These are phyloP conservation scores for Sindora glabra DNA, from an alignment of 306 rosid genomes.

Conservation along the genomic window DNA sequence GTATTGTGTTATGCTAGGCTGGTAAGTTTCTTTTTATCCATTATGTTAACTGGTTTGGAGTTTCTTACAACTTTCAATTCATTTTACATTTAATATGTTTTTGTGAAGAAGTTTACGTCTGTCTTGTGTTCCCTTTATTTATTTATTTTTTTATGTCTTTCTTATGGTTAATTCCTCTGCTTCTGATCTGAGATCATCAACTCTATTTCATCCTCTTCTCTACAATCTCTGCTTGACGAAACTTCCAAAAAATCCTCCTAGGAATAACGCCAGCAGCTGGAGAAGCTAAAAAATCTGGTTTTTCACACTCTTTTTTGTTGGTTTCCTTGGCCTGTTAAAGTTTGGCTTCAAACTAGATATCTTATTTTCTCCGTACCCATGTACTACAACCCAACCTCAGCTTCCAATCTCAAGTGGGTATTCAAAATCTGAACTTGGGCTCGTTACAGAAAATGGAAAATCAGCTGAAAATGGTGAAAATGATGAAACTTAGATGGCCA, in stretches of 20 bases:
- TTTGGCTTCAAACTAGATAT: slow-evolving; percentile 32
- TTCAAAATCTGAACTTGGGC: slow-evolving; percentile 20
- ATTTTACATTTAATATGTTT: too few relatives aligned
- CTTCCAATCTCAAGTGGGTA: slow-evolving; percentile 18
- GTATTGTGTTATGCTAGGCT: too few relatives aligned
- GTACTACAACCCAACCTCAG: slow-evolving; percentile 29
- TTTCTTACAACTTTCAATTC: too few relatives aligned
- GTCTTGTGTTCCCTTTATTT: too few relatives aligned
- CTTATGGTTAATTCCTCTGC: too few relatives aligned
- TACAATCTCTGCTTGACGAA: slow-evolving; percentile 66
- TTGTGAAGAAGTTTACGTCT: too few relatives aligned
- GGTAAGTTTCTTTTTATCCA: too few relatives aligned
- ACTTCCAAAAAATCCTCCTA: slow-evolving; percentile 83
- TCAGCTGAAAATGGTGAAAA: slow-evolving; percentile 2
- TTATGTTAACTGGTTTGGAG: too few relatives aligned
- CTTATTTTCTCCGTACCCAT: slow-evolving; percentile 45
- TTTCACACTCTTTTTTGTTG: slow-evolving; percentile 47
- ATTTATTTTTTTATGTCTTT: too few relatives aligned
- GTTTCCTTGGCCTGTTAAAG: slow-evolving; percentile 57
- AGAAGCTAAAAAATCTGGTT: slow-evolving; percentile 47
- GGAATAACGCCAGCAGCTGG: slow-evolving; percentile 14
- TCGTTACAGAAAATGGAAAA: not conserved
- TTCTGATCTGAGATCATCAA: slow-evolving; percentile 88
- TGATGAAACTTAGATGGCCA: slow-evolving; percentile 26
- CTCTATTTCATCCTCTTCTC: slow-evolving; percentile 74